Percentiles rank a stretch among this genome's conserved stretches.
Evolutionary conservation across 768 basidiomycete genomes (phyloP).

Genomic region (Termitomyces sp.): DNA sequence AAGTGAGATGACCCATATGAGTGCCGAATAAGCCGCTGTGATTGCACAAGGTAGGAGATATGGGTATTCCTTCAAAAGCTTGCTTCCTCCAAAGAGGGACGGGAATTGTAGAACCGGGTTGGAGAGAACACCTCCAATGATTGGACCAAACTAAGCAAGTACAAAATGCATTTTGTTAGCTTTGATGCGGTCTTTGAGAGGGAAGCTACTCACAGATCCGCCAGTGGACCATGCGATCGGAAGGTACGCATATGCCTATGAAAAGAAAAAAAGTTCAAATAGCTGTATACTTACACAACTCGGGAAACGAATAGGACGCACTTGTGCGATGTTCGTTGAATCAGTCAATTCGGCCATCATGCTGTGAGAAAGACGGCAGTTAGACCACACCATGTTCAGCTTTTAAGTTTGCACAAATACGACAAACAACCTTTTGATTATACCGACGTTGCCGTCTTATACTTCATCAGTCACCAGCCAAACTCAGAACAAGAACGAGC

Average conservation of each 20-base stretch:
- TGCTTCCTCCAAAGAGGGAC: not conserved
- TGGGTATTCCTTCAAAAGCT: not conserved
- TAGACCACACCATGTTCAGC: not conserved
- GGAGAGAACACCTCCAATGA: not conserved
- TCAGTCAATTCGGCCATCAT: constrained; percentile 75
- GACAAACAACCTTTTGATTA: not conserved
- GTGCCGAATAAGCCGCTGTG: not conserved
- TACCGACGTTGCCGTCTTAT: not conserved
- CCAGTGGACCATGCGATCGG: constrained; percentile 41
- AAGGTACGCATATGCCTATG: constrained; percentile 57
- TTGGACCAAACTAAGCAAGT: not conserved
- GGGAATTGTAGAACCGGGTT: not conserved
- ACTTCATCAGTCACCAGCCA: not conserved
- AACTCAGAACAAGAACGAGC: not conserved
- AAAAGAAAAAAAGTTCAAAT: not conserved
- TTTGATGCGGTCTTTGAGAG: not conserved
- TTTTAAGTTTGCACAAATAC: not conserved
- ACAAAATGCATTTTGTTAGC: not conserved
- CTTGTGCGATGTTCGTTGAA: constrained; percentile 62
- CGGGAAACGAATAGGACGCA: constrained; percentile 12
- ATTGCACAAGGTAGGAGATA: not conserved
- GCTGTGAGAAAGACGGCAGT: constrained; percentile 22
- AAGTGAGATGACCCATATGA: not conserved
- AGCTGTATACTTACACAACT: no score
- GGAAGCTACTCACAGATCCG: constrained; percentile 2